Base-by-base conservation (phyloP, 1,284 basidiomycete genomes). In the Coniophora puteana region DNA sequence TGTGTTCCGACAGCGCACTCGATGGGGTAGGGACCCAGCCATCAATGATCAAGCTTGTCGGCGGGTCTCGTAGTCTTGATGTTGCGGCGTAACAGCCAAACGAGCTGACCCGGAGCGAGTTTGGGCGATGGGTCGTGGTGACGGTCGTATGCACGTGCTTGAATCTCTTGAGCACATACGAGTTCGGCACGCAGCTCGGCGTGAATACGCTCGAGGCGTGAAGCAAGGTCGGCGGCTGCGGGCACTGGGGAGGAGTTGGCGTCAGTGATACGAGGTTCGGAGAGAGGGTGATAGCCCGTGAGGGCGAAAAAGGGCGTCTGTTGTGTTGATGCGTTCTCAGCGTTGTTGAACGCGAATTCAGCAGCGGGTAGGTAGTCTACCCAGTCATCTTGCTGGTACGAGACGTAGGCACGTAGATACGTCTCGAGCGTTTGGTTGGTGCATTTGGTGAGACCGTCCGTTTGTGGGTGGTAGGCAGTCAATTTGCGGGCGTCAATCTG, bases 301-400 rank as follows among this genome's bases (percentile, higher is more conserved):
- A 51, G 48, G 13, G 55, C 56, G 16, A 51, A 54, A 52, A 64
- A 65, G 2, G 58, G 62, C 3, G 58, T 47, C 8, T 45, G 27
- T 1, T 26, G 36, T 12, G 51, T 56, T 8, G 57, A 33, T 5
- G 33, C 26, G 1, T 55, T 51, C 18, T 27, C 4, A 0, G 28
- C 32, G 22, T 36, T 40, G 27, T 23, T 20, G 31, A 23, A 40
- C n/a, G n/a, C n/a, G 18, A 0, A 45, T 17, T 4, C 43, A 20
- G 8, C 41, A 25, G 34, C 11, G 4, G 31, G 38, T 4, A 40
- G 30, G 2, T 57, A 48, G 0, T 47, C 30, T 0, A 42, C 35
- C 71, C 69, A 73, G 42, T 71, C 49, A 48, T 60, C 49, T 41
- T 70, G 66, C 23, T 62, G 34, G 44, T 69, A 63, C 34, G 58